Evolutionary conservation across 202 grass and related monocot species (phyloP).

Genomic region (Digitaria exilis): DNA sequence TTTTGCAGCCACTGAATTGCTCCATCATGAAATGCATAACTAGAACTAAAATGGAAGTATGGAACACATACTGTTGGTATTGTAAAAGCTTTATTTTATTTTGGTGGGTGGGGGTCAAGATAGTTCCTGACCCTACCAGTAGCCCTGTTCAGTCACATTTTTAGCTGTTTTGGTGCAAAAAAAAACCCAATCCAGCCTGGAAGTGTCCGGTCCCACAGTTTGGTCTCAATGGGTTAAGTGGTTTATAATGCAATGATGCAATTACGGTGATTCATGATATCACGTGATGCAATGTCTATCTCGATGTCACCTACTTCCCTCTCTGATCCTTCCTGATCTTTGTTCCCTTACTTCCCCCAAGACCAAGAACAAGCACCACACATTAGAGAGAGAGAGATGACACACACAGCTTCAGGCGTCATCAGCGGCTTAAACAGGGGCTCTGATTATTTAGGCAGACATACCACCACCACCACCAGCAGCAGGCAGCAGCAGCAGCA

Average conservation of each 20-base stretch:
- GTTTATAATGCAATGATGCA: not conserved
- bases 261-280: not conserved
- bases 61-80: not conserved
- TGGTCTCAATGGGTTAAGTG: not conserved
- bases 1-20: not conserved
- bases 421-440: not conserved
- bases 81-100: not conserved
- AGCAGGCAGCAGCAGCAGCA: too few relatives aligned
- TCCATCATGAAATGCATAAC: constrained; percentile 14
- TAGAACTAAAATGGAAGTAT: constrained; percentile 6
- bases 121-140: not conserved
- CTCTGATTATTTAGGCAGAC: too few relatives aligned
- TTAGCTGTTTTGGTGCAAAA: not conserved
- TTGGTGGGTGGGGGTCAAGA: not conserved
- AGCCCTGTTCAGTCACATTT: not conserved
- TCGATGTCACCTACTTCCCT: not conserved
- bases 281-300: not conserved
- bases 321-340: not conserved
- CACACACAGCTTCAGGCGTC: not conserved
- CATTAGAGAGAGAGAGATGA: not conserved
- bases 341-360: not conserved
- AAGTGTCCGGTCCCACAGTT: not conserved
- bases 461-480: too few relatives aligned
- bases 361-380: not conserved
- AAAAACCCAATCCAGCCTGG: not conserved